Conservation (phyloP, 257 asterid genomes). For the Scutellaria minor region DNA sequence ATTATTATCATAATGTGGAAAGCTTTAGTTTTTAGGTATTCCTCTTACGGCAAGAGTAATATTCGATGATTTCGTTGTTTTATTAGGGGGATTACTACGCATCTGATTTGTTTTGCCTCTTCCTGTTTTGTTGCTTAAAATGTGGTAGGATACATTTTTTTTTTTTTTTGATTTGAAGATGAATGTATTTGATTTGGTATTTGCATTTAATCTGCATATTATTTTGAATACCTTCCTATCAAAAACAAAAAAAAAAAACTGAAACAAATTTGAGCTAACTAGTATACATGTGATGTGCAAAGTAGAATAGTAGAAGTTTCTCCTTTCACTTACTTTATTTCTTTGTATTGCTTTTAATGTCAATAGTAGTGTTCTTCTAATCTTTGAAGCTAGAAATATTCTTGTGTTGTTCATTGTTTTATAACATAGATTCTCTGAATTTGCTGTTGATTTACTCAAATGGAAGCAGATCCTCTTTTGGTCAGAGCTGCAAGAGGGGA, state of each 20-base stretch:
- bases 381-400: not conserved
- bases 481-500: slow-evolving; percentile 97
- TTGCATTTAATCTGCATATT: too few species aligned
- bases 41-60: slow-evolving; percentile 16
- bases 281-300: too few species aligned
- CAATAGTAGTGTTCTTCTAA: not conserved
- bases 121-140: too few species aligned
- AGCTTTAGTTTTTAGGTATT: slow-evolving; percentile 4
- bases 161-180: too few species aligned
- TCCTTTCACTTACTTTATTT: not conserved
- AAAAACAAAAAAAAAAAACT: too few species aligned
- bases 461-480: slow-evolving; percentile 76
- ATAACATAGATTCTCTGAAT: not conserved
- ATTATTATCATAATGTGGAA: not conserved
- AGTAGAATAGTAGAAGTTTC: not conserved
- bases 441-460: slow-evolving; percentile 14
- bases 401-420: not conserved
- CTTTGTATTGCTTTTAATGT: too few species aligned
- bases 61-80: not conserved
- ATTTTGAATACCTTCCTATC: too few species aligned
- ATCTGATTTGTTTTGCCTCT: too few species aligned
- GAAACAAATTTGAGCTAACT: too few species aligned
- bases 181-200: too few species aligned
- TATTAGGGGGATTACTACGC: too few species aligned
- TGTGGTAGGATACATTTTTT: too few species aligned